These are phyloP conservation scores for Maudiozyma bulderi DNA, from an alignment of 805 yeast genomes.

Conservation along the genomic window DNA sequence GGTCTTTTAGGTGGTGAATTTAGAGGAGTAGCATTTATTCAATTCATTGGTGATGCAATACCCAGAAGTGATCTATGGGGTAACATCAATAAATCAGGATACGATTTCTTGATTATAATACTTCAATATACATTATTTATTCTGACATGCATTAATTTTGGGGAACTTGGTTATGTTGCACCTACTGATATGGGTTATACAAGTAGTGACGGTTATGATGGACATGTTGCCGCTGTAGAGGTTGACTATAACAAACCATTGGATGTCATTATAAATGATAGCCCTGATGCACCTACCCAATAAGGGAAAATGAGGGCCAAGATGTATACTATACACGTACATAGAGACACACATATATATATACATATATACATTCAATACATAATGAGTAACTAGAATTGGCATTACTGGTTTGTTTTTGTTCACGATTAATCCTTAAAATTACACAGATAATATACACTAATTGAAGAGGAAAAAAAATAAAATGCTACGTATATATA, in stretches of 20 bases:
- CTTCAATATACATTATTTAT: constrained; percentile 19
- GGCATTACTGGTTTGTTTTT: background rate
- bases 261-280: background rate
- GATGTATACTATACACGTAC: background rate
- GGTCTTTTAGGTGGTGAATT: constrained; percentile 24
- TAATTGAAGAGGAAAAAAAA: background rate
- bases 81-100: constrained; percentile 23
- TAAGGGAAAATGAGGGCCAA: background rate
- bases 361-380: background rate
- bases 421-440: background rate
- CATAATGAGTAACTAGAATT: background rate
- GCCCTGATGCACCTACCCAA: background rate
- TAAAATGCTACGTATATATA: too few species aligned
- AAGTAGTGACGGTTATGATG: constrained; percentile 38
- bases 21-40: constrained; percentile 33
- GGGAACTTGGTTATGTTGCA: constrained; percentile 13
- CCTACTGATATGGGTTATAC: constrained; percentile 4
- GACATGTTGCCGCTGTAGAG: constrained; percentile 30
- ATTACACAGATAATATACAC: background rate
- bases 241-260: constrained; percentile 29
- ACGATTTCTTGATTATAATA: constrained; percentile 22
- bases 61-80: constrained; percentile 28
- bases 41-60: constrained; percentile 39
- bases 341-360: background rate
- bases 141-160: constrained; percentile 22